Evolutionary conservation across 2,329 filamentous ascomycete genomes (phyloP).

Genomic region (Aspergillus bombycis): DNA sequence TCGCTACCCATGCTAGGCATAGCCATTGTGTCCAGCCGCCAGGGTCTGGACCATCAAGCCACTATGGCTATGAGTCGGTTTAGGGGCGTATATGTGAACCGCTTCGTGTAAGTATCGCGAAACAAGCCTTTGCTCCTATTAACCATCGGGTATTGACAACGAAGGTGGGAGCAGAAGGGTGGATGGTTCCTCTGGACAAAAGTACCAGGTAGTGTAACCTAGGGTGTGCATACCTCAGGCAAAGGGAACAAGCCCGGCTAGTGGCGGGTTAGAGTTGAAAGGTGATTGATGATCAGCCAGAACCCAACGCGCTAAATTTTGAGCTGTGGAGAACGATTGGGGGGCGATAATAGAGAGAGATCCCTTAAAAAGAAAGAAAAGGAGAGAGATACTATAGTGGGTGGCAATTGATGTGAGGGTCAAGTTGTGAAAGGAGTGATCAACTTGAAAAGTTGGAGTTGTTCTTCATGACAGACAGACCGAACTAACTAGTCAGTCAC

Average conservation of each 20-base stretch:
- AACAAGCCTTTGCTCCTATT: conserved; percentile 3
- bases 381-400: background rate
- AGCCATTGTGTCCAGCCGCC: conserved; percentile 26
- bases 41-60: conserved; percentile 23
- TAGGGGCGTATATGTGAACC: background rate
- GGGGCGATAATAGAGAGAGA: conserved; percentile 2
- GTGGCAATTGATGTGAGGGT: background rate
- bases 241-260: conserved; percentile 9
- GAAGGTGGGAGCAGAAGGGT: conserved; percentile 5
- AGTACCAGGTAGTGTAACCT: conserved; percentile 5
- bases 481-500: background rate
- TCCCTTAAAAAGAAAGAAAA: background rate
- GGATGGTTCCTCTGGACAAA: background rate
- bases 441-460: conserved; percentile 1
- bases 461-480: background rate
- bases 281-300: conserved; percentile 21
- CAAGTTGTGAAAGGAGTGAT: background rate
- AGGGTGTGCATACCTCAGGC: conserved; percentile 14
- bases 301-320: conserved; percentile 18
- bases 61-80: background rate
- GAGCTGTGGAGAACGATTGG: conserved; percentile 20
- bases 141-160: conserved; percentile 5
- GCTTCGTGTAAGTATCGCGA: background rate
- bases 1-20: conserved; percentile 33
- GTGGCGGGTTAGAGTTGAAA: conserved; percentile 16